Evolutionary conservation across 2,329 filamentous ascomycete species (phyloP), one percentile per base, ranked within the genome.

Genomic region (Xylariales sp.): DNA sequence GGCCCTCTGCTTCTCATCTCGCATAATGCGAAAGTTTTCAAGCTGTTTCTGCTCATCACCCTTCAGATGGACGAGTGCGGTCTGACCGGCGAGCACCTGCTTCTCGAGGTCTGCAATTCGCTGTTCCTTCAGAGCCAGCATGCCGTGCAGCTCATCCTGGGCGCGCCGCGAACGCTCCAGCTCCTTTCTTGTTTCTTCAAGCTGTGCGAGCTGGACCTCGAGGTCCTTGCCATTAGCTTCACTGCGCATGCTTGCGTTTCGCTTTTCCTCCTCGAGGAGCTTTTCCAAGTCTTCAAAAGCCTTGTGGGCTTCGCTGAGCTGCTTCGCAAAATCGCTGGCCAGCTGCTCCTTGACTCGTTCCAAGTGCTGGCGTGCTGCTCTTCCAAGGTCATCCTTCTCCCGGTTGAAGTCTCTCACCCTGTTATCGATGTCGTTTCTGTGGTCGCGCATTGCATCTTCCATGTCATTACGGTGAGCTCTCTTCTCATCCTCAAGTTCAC

Each of bases 131-230:
- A 43, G 38, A 3, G 13, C 11, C 11, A 45, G 30, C 5, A 35
- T 28, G 16, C 38, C 34, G 4, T 43, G 32, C 19, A 41, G 36
- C 10, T 47, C 45, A 4, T 40, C 37, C 14, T 45, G 38, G 20
- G 51, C 46, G 2, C 47, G 45, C n/a, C 42, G 44, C 1, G 52
- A 46, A 20, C 51, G 52, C 12, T 43, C 47, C 3, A 79, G 49
- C 6, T 62, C 55, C 29, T 56, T 66, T 38, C 74, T 67, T 54
- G 89, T 81, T 32, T 84, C 76, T 21, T 86, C 80, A 13, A 88
- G 56, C 50, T 87, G 78, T 15, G 69, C 68, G 27, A 81, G 74
- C 44, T 85, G 50, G 5, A 78, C 74, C 5, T 81, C 76, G 13
- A 91, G 54, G 36, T 86, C 82, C 37, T 87, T 81, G 42, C 78